These are phyloP conservation scores for Ceratobasidium sp. DNA, from an alignment of 1,284 basidiomycete genomes.

Conservation along the genomic window DNA sequence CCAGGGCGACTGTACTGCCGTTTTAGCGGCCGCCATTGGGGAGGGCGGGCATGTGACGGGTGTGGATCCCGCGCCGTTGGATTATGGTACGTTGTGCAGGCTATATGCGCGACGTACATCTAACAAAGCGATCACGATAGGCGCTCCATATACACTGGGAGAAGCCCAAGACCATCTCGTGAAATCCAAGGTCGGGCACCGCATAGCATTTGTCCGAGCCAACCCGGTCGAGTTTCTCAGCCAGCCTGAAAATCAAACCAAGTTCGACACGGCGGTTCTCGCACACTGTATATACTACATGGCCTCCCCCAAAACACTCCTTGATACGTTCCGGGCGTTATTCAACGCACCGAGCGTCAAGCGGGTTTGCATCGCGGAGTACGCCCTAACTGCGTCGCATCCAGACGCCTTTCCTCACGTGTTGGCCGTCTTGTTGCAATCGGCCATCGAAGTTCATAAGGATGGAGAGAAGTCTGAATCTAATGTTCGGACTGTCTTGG, in stretches of 20 bases:
- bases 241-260: slow-evolving; percentile 39
- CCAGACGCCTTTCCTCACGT: slow-evolving; percentile 50
- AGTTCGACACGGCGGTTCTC: slow-evolving; percentile 52
- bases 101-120: neutral
- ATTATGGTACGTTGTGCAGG: slow-evolving; percentile 49
- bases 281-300: slow-evolving; percentile 56
- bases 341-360: slow-evolving; percentile 43
- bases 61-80: slow-evolving; percentile 52
- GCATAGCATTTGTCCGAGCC: slow-evolving; percentile 51
- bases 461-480: slow-evolving; percentile 43
- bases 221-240: slow-evolving; percentile 50
- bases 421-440: slow-evolving; percentile 53
- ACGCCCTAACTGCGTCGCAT: slow-evolving; percentile 47
- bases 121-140: slow-evolving; percentile 42
- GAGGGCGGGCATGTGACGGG: slow-evolving; percentile 52
- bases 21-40: slow-evolving; percentile 52
- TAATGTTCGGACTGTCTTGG: slow-evolving; percentile 54
- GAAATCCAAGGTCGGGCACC: slow-evolving; percentile 48
- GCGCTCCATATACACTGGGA: slow-evolving; percentile 52
- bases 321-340: slow-evolving; percentile 49
- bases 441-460: slow-evolving; percentile 51
- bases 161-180: slow-evolving; percentile 52
- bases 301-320: slow-evolving; percentile 49
- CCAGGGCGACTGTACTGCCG: slow-evolving; percentile 55
- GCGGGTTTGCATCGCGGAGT: slow-evolving; percentile 53